phyloP scores from a whole-genome alignment of 2,329 filamentous ascomycete species.

The Penicillium thymicola region DNA sequence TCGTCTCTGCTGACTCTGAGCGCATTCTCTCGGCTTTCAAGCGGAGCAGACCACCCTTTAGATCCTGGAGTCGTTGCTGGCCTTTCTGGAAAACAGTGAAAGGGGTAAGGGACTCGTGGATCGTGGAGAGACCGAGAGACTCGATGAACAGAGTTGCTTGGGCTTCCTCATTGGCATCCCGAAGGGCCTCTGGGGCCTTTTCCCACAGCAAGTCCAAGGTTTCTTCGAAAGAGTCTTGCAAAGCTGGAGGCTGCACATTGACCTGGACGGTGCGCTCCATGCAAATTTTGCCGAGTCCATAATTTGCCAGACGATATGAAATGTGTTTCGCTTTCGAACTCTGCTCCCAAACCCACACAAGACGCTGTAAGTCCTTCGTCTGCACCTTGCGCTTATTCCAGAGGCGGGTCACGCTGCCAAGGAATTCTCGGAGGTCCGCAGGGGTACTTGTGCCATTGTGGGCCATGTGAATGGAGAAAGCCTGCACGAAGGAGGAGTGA shows the following conservation, averaged over 20 bases:
- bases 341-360: slow-evolving; percentile 60
- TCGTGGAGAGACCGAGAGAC: slow-evolving; percentile 32
- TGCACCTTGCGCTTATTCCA: slow-evolving; percentile 71
- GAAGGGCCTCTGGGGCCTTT: slow-evolving; percentile 37
- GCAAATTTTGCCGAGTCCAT: slow-evolving; percentile 41
- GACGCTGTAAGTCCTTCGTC: slow-evolving; percentile 62
- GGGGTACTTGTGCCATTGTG: slow-evolving; percentile 64
- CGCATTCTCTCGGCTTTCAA: slow-evolving; percentile 35
- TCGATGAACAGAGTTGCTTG: slow-evolving; percentile 32
- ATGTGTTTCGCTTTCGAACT: slow-evolving; percentile 20
- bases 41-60: slow-evolving; percentile 40
- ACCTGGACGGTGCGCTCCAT: slow-evolving; percentile 30
- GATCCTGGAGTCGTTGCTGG: slow-evolving; percentile 40
- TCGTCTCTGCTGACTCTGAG: slow-evolving; percentile 17
- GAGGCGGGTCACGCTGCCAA: slow-evolving; percentile 61
- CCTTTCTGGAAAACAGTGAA: slow-evolving; percentile 38
- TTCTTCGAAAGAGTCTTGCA: slow-evolving; percentile 51
- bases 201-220: slow-evolving; percentile 36
- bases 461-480: slow-evolving; percentile 65
- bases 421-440: slow-evolving; percentile 60
- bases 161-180: slow-evolving; percentile 32
- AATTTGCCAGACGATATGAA: slow-evolving; percentile 40
- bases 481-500: slow-evolving; percentile 65
- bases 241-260: slow-evolving; percentile 39
- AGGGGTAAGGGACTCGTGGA: slow-evolving; percentile 38